Base-by-base conservation (phyloP, 345 rosid genomes). In the Pseudoturritis turrita region DNA sequence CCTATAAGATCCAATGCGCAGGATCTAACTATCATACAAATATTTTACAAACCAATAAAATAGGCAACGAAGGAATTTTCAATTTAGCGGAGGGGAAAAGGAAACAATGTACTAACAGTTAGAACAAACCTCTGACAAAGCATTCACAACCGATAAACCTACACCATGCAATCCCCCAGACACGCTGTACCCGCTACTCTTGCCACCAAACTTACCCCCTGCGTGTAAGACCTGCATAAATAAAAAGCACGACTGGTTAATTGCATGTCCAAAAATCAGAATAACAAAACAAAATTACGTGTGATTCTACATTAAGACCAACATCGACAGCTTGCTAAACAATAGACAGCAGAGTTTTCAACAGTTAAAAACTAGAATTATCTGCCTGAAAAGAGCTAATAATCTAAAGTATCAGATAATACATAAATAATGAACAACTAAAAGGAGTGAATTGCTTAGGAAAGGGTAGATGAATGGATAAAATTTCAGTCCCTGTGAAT, bases 101-200 rank as follows among this genome's bases (percentile, higher is more conserved):
- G 43, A 45, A 44, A 23, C 8, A 45, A 36, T 52, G 56, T 44
- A 62, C 68, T 17, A 69, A 50, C 33, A 19, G 10, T 50, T 51
- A 49, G 70, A 66, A 46, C 83, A 52, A 59, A 95, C 97, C 97
- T 91, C 96, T 35, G 99, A 95, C 76, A 91, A 82, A 40, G 97
- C 96, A 85, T 95, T 95, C 56, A 95, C 99, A 77, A 95, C 99
- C 6, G 97, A 95, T 70, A 95, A 87, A 62, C 99, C 99, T 44
- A 95, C 99, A 69, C 99, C 99, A 60, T 95, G 97, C 68, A 95
- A 73, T 67, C 97, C 97, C 61, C 99, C 99, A 68, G 99, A 95
- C 47, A 95, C 96, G 68, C 80, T 89, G 65, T 95, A 95, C n/a
- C 99, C 99, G 60, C 97, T 91, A 70, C 91, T 88, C 65, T 87